Evolutionary conservation across 371 early-diverging fungal species (phyloP).

Genomic region (Mortierella sp.): DNA sequence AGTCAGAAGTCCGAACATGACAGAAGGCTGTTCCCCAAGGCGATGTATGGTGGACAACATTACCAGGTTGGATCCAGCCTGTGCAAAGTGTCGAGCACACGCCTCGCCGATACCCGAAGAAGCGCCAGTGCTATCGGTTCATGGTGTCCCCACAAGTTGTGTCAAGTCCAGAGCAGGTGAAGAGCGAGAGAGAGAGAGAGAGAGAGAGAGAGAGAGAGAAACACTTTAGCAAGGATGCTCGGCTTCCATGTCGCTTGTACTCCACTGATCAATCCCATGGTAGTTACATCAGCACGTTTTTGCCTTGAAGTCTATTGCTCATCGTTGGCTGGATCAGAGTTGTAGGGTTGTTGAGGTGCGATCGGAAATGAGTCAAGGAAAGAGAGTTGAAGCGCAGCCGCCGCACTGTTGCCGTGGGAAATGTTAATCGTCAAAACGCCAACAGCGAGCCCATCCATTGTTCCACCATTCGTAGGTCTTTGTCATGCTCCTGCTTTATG

Average conservation of each 20-base stretch:
- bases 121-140: conserved; percentile 86
- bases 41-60: not conserved
- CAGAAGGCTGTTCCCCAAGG: too few relatives aligned
- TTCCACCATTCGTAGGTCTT: too few relatives aligned
- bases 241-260: not conserved
- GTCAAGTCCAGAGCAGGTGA: too few relatives aligned
- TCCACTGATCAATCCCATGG: not conserved
- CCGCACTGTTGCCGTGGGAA: not conserved
- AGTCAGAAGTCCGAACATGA: too few relatives aligned
- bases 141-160: not conserved
- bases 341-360: conserved; percentile 3
- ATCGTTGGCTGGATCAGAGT: conserved; percentile 1
- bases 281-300: conserved; percentile 59
- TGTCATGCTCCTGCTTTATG: too few relatives aligned
- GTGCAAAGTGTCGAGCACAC: conserved; percentile 88
- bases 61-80: conserved; percentile 81
- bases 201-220: not conserved
- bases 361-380: conserved; percentile 9
- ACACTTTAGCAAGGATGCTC: not conserved
- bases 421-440: too few relatives aligned
- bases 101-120: conserved; percentile 92
- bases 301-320: conserved; percentile 56
- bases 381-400: not conserved
- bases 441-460: too few relatives aligned
- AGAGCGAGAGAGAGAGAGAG: not conserved